Base-by-base conservation (phyloP, 352 stramenopile species). In the Globisporangium canariense region DNA sequence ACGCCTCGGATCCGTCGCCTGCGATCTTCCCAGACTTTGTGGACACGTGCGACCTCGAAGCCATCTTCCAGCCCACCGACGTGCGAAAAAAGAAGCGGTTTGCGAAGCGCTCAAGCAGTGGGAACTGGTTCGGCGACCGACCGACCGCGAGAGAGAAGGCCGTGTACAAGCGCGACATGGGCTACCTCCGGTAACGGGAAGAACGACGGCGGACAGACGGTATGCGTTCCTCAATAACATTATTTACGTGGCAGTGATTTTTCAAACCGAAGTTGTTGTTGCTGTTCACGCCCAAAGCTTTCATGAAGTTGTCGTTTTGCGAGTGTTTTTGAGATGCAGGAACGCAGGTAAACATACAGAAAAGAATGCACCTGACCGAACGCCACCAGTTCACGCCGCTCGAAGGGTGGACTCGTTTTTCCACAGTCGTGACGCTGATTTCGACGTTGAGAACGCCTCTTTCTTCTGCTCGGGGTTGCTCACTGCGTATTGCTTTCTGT, bases 11-110 rank as follows among this genome's bases (percentile, higher is more conserved):
- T 60, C 87, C 85, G 10, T 89, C 83, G n/a, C 87, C 84, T 5
- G 71, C 69, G 4, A 91, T 94, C 64, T 96, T 96, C 59, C 77
- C 79, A 10, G 87, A 96, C 45, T 95, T 93, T 64, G 79, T 92
- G 20, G 84, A 90, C 57, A 87, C 82, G 4, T 96, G 87, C 64
- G 86, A 96, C 62, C 52, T 96, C 2, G 87, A 94, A 69, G 78
- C 82, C 10, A 96, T 96, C 34, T 94, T 94, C 47, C 74, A 96
- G 63, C 76, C 85, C 7, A 85, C 75, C 0, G 85, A 94, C 50
- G 63, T 78, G 9, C 67, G 68, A 2, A 93, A 93, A 65, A 92
- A 93, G 69, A 91, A 90, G 62, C 79, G 79, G 32, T 96, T 94
- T 53, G 66, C 75, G 34, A 76, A 83, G 43, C 77, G 87, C n/a